Evolutionary conservation across 2,329 filamentous ascomycete species (phyloP).

Genomic region (Fusarium nematophilum): DNA sequence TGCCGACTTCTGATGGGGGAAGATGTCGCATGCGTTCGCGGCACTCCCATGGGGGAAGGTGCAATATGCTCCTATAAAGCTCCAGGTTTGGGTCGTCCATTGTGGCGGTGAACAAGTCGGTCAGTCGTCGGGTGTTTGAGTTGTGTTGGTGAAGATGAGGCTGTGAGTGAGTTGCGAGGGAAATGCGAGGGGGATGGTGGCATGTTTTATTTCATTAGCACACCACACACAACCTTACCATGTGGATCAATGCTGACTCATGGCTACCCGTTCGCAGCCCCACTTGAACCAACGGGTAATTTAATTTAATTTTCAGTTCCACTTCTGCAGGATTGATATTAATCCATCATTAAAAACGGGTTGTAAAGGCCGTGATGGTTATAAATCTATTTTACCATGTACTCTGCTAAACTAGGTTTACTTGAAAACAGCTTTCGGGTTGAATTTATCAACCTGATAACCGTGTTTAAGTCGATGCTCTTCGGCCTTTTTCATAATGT

Average conservation of each 20-base stretch:
- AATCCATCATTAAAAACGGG: too few species aligned
- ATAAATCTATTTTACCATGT: background rate
- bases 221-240: too few species aligned
- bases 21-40: slow-evolving; percentile 4
- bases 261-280: too few species aligned
- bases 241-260: too few species aligned
- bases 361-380: too few species aligned
- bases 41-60: background rate
- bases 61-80: slow-evolving; percentile 15
- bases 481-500: background rate
- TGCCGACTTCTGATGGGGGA: background rate
- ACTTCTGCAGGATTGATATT: too few species aligned
- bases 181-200: background rate
- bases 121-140: too few species aligned
- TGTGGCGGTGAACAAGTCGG: background rate
- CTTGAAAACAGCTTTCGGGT: background rate
- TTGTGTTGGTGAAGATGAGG: slow-evolving; percentile 2
- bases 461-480: background rate
- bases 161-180: background rate
- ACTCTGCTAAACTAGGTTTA: slow-evolving; percentile 3
- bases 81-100: slow-evolving; percentile 22
- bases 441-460: background rate
- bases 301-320: too few species aligned
- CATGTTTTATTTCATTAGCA: too few species aligned
- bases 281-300: too few species aligned